Evolutionary conservation across 2,329 filamentous ascomycete species (phyloP), one percentile per base, ranked within the genome.

Genomic region (Coniella lustricola): DNA sequence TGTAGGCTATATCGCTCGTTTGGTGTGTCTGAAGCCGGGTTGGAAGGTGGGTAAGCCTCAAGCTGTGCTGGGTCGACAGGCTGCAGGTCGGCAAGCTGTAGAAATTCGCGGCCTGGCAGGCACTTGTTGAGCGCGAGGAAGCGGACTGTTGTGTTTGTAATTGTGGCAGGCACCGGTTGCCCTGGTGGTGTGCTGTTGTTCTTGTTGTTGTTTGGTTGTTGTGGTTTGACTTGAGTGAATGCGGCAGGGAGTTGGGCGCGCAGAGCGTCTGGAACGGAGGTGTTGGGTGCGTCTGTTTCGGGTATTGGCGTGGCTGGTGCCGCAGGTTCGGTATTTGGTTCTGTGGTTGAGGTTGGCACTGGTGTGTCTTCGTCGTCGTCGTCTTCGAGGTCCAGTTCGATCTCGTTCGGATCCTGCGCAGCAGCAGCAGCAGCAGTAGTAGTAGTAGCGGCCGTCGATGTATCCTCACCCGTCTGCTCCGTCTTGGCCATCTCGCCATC

Each of bases 61-160:
- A 55, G 44, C 3, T 62, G 25, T 14, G 64, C 54, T 0, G 66
- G 51, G 14, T 73, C 67, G 36, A 75, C 60, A 3, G 81, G 71
- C 2, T 68, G 60, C 16, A 91, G 70, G 29, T 85, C 77, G 31
- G 85, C 71, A 3, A 97, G 72, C 57, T 97, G 89, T 2, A 98
- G 73, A 61, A 91, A 97, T 52, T 90, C 79, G 13, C 85, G 81
- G 16, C 83, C 76, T 0, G 86, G 85, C 36, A 91, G 75, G 60
- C 89, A 95, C 66, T 98, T 98, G 67, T 96, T 91, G 2, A 98
- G 73, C 0, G 93, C 87, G 10, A 98, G 75, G 65, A 98, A 98
- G 12, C 82, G 76, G 2, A 91, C 94, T 4, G 76, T 74, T 17
- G 75, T 85, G 70, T 97, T 97, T 2, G 75, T 79, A 53, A 96